Base-by-base conservation (phyloP, 768 basidiomycete genomes). In the Boletus patriciae region DNA sequence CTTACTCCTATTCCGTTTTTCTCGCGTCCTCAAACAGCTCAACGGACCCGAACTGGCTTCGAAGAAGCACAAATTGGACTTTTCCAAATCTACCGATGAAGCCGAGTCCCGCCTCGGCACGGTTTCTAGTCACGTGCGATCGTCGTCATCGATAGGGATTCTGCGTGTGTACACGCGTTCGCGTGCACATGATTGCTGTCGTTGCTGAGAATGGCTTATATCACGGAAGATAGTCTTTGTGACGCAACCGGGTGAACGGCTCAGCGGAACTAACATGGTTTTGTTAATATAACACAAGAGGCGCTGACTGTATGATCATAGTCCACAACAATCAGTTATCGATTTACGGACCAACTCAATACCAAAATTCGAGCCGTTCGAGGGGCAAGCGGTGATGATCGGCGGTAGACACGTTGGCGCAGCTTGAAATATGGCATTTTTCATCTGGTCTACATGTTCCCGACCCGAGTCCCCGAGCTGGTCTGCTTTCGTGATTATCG, bases 401-500 rank as follows among this genome's bases (percentile, higher is more conserved):
- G 86, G 83, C 0, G 84, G 82, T 46, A 90, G 70, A 65, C 87
- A 90, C 4, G 84, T 77, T 7, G 88, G 85, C 8, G 78, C 74
- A 1, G 67, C 64, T 29, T 79, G 73, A 64, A 79, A 82, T 61
- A 91, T 83, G 25, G 80, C 76, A 50, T 74, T 67, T 54, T 73
- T 76, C 51, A 88, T 77, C 42, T 69, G 68, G 27, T 72, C 62
- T 31, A 88, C 67, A 1, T 69, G 70, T 13, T 66, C 55, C 10
- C 70, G 57, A 3, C 79, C 69, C 25, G 75, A 63, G 9, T 70
- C 63, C 13, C 60, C 16, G 6, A 88, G 74, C 5, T 71, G 71
- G 68, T 92, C 89, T 2, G 77, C 79, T 70, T 90, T 90, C 42
- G 90, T 90, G 61, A 91, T 80, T 55, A 92, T 74, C 2, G 87